Evolutionary conservation across 2,329 filamentous ascomycete species (phyloP).

Genomic region (Fusarium pseudoanthophilum): DNA sequence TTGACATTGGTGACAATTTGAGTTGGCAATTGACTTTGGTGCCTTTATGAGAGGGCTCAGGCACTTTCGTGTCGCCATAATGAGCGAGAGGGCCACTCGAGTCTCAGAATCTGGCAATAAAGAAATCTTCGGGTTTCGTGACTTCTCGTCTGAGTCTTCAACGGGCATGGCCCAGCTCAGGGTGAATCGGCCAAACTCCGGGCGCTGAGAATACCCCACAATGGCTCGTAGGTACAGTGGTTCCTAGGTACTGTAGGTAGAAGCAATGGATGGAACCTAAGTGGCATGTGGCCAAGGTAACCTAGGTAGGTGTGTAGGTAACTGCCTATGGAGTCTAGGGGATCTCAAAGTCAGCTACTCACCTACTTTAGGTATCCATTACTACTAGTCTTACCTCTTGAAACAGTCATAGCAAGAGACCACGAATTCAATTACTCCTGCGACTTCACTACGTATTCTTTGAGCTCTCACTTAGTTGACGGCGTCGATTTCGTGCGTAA

Average conservation of each 20-base stretch:
- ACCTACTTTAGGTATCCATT: not conserved
- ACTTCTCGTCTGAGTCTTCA: not conserved
- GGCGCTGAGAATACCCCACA: constrained; percentile 26
- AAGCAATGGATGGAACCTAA: constrained; percentile 9
- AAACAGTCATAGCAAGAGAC: constrained; percentile 21
- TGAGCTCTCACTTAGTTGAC: constrained; percentile 31
- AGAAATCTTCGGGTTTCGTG: not conserved
- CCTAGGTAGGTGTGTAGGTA: not conserved
- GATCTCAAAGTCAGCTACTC: constrained; percentile 34
- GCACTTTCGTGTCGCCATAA: constrained; percentile 30
- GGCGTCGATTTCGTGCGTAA: constrained; percentile 38
- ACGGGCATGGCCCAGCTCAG: not conserved
- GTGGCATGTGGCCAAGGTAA: constrained; percentile 36
- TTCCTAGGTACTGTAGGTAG: constrained; percentile 3
- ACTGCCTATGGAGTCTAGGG: not conserved
- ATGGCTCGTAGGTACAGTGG: constrained; percentile 11
- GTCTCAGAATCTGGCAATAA: not conserved
- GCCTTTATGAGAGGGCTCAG: constrained; percentile 30
- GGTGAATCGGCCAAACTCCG: constrained; percentile 48
- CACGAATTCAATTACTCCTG: constrained; percentile 15
- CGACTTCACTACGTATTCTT: constrained; percentile 12
- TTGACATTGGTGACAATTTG: constrained; percentile 59
- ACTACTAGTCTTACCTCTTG: constrained; percentile 26
- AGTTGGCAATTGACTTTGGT: constrained; percentile 17
- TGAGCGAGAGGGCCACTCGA: not conserved